Evolutionary conservation across 1,139 yeast genomes (phyloP).

Genomic region (Pneumocystis sp.): DNA sequence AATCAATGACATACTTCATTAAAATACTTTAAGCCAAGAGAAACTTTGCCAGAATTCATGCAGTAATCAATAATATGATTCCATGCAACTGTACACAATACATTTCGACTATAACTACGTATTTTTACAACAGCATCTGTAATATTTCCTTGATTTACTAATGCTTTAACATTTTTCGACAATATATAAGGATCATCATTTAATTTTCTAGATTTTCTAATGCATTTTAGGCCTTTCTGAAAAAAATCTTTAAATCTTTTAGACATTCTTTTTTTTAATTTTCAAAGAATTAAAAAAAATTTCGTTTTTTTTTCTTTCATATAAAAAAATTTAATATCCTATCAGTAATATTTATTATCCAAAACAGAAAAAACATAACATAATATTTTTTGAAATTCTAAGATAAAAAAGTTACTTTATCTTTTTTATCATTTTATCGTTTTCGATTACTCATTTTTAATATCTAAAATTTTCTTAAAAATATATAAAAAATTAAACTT

Average conservation of each 20-base stretch:
- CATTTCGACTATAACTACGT: not conserved
- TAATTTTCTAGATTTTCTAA: not conserved
- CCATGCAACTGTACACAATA: conserved; percentile 5
- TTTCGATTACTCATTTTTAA: too few relatives aligned
- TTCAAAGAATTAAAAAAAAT: not conserved
- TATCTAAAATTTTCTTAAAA: too few relatives aligned
- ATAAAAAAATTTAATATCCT: not conserved
- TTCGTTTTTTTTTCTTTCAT: not conserved
- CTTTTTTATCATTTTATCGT: not conserved
- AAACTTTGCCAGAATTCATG: not conserved
- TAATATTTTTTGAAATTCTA: too few relatives aligned
- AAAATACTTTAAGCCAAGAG: conserved; percentile 1
- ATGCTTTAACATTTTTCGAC: not conserved
- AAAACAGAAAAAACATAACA: too few relatives aligned
- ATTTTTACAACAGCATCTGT: conserved; percentile 1
- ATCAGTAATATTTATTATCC: not conserved
- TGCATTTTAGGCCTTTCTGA: not conserved
- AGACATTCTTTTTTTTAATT: not conserved
- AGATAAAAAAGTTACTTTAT: not conserved
- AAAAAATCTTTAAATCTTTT: not conserved
- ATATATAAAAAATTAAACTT: too few relatives aligned
- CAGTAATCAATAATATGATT: conserved; percentile 1
- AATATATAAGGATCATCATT: not conserved
- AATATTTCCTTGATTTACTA: not conserved
- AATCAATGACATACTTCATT: not conserved